These are phyloP conservation scores for Cryptosporidium sp. DNA, from an alignment of 169 alveolate species.

Conservation along the genomic window DNA sequence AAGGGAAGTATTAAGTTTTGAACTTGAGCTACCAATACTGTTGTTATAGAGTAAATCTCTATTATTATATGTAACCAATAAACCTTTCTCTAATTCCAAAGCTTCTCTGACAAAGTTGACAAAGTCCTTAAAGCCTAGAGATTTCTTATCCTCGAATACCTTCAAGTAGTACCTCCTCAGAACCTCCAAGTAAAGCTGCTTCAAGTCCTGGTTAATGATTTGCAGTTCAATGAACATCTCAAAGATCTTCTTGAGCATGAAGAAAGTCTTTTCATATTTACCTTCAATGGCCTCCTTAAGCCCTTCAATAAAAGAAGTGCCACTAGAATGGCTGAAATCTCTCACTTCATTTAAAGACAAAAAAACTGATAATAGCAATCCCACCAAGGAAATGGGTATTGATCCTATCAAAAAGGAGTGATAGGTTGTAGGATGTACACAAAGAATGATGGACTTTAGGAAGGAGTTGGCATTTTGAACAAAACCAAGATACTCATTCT, in stretches of 20 bases:
- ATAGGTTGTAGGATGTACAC: background rate
- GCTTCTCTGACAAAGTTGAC: conserved; percentile 23
- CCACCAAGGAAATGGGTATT: conserved; percentile 30
- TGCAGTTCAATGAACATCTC: conserved; percentile 37
- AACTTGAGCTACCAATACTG: background rate
- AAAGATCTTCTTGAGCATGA: conserved; percentile 24
- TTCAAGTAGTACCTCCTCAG: conserved; percentile 14
- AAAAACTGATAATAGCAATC: conserved; percentile 12
- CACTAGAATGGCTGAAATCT: background rate
- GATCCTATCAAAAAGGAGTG: background rate
- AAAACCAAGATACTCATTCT: conserved; percentile 36
- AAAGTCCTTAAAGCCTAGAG: conserved; percentile 21
- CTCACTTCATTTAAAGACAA: conserved; percentile 11
- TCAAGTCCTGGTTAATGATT: background rate
- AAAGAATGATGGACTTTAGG: conserved; percentile 5
- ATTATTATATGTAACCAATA: conserved; percentile 10
- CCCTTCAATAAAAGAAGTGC: background rate
- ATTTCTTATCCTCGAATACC: background rate
- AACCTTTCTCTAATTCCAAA: conserved; percentile 18
- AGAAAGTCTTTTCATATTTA: conserved; percentile 3
- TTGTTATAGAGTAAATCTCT: background rate
- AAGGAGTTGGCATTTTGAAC: conserved; percentile 26
- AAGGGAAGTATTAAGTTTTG: background rate
- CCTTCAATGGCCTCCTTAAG: background rate
- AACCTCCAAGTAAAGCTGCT: background rate